Conservation (phyloP, 1,284 basidiomycete genomes). For the Ceratobasidium sp. region DNA sequence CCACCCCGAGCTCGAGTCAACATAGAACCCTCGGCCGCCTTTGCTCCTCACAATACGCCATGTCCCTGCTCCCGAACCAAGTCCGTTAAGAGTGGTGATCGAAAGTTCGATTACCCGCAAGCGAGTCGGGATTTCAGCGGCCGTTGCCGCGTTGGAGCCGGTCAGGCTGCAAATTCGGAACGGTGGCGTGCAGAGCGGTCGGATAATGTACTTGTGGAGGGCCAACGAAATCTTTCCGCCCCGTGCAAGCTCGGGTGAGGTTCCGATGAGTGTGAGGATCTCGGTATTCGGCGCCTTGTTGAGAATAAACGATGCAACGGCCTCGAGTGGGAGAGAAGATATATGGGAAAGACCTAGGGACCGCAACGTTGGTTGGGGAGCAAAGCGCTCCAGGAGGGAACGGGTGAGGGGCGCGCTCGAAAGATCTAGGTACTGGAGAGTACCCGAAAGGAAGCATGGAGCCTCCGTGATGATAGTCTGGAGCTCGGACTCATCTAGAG, state of each 20-base stretch:
- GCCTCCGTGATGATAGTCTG: slow-evolving; percentile 74
- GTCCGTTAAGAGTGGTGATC: slow-evolving; percentile 72
- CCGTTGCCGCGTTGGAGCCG: slow-evolving; percentile 35
- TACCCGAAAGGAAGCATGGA: slow-evolving; percentile 82
- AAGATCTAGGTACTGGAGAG: slow-evolving; percentile 88
- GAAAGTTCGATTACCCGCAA: slow-evolving; percentile 91
- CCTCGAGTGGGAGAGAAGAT: slow-evolving; percentile 72
- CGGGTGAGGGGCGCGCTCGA: slow-evolving; percentile 82
- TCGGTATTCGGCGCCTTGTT: slow-evolving; percentile 82
- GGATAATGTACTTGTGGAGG: slow-evolving; percentile 76
- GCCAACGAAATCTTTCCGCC: slow-evolving; percentile 68
- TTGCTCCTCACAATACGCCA: slow-evolving; percentile 93
- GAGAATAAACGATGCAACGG: slow-evolving; percentile 76
- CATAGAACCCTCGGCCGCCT: slow-evolving; percentile 95
- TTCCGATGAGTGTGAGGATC: slow-evolving; percentile 83
- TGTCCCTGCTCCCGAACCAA: slow-evolving; percentile 78
- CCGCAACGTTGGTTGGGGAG: slow-evolving; percentile 79
- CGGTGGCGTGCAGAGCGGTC: slow-evolving; percentile 81
- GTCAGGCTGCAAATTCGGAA: slow-evolving; percentile 64
- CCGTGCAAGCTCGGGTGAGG: slow-evolving; percentile 78
- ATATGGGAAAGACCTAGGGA: slow-evolving; percentile 91
- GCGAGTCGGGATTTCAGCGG: slow-evolving; percentile 63
- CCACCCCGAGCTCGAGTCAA: slow-evolving; percentile 88
- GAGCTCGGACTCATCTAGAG: slow-evolving; percentile 77
- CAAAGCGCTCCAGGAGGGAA: slow-evolving; percentile 65